Evolutionary conservation across 148 eudicot genomes (phyloP), one percentile per base, ranked within the genome.

Genomic region (Selenicereus undatus): DNA sequence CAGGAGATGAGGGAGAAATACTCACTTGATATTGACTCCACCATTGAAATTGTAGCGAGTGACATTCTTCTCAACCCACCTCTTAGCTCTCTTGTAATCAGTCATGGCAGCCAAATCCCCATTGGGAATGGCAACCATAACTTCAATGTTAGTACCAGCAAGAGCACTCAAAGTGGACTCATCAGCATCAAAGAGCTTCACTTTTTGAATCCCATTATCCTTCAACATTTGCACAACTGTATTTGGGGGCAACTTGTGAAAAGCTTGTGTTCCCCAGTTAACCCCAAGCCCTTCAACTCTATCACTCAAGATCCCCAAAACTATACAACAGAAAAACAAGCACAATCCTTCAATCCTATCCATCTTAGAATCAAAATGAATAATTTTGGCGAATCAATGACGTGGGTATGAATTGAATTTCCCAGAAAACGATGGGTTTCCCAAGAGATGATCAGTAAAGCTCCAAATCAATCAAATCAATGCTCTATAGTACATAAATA

Each of bases 121-220:
- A 73, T 95, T 93, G 0, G 98, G 94, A 71, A 95, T 95, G 18
- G 95, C 98, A 74, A 94, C 88, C 98, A 94, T 94, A 60, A 94
- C 98, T 52, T 94, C 91, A 56, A 94, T 89, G 76, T 81, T 80
- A 75, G 91, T 82, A 13, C 98, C 97, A 81, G 91, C 87, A 78
- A 94, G 87, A 39, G 97, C 93, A 80, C 76, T 84, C 85, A 94
- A 73, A 30, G 84, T 90, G 22, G 81, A 74, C 70, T 84, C 77
- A 79, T 92, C 92, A 8, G 94, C 87, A 89, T 95, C 97, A 78
- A 91, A 93, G 21, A 95, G 89, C 86, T 95, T 95, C 89, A 93
- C 98, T 52, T 91, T 91, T 52, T 83, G 77, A 39, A 94, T 90
- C 54, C 93, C 97, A 84, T 94, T 94, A 76, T 90, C 95, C 36